Evolutionary conservation across 768 basidiomycete genomes (phyloP).

Genomic region (Xerocomellus chrysenteron): DNA sequence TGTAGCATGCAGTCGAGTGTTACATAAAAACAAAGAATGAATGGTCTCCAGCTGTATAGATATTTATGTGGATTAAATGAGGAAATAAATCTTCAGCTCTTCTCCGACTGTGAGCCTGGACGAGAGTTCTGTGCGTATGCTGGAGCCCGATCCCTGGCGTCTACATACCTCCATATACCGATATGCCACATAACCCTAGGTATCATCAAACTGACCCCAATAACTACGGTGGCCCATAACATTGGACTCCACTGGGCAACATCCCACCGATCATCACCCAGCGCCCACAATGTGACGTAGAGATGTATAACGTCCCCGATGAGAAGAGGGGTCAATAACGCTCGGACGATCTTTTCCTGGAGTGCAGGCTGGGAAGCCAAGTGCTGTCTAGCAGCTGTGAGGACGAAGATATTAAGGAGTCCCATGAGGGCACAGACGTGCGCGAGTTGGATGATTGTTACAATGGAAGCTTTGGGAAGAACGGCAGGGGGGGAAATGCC

Average conservation of each 20-base stretch:
- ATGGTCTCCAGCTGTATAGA: neutral
- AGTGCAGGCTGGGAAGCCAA: constrained; percentile 56
- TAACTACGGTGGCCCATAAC: constrained; percentile 63
- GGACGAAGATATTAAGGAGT: constrained; percentile 64
- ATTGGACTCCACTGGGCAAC: constrained; percentile 63
- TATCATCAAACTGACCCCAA: constrained; percentile 64
- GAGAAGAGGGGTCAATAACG: constrained; percentile 66
- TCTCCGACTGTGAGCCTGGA: constrained; percentile 1
- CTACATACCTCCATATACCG: constrained; percentile 72
- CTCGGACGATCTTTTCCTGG: constrained; percentile 69
- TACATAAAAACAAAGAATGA: neutral
- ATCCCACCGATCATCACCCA: constrained; percentile 69
- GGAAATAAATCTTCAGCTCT: constrained; percentile 21
- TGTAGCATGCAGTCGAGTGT: neutral
- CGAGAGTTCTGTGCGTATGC: neutral
- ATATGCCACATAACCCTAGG: constrained; percentile 74
- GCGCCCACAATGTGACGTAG: constrained; percentile 67
- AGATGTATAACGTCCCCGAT: constrained; percentile 69
- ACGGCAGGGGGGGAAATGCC: constrained; percentile 43
- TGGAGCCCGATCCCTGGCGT: constrained; percentile 52
- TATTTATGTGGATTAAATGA: constrained; percentile 20
- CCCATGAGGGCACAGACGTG: constrained; percentile 78
- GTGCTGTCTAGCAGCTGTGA: constrained; percentile 60
- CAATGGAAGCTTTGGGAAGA: constrained; percentile 61
- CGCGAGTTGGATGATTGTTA: constrained; percentile 73